Percentiles rank a stretch among this genome's conserved stretches.
Conservation (phyloP, 176 grass and related monocot species). For the Triticum dicoccoides region DNA sequence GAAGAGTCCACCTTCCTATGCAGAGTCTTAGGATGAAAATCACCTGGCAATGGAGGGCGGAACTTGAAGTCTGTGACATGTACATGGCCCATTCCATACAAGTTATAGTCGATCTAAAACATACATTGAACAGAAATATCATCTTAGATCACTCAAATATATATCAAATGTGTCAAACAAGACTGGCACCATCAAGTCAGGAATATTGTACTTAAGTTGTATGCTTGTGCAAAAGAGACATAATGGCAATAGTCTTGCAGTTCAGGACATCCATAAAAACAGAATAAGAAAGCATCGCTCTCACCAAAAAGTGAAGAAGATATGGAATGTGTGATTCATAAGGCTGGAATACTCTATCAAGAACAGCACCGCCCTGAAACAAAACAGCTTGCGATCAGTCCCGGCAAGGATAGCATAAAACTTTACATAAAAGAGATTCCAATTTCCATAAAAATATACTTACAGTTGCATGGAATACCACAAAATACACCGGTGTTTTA, state of each 20-base stretch:
- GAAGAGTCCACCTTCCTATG: constrained; percentile 31
- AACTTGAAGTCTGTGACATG: constrained; percentile 91
- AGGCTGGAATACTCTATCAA: constrained; percentile 77
- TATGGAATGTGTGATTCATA: constrained; percentile 96
- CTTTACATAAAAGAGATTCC: constrained; percentile 15
- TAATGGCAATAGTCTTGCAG: constrained; percentile 19
- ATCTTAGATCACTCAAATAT: constrained; percentile 1
- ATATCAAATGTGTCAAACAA: constrained; percentile 9
- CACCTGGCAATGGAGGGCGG: constrained; percentile 71
- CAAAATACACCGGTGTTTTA: neutral
- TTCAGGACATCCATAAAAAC: neutral
- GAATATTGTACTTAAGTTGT: neutral
- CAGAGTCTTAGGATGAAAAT: constrained; percentile 50
- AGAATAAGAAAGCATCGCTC: constrained; percentile 32
- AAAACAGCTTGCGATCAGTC: constrained; percentile 32
- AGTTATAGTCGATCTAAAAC: constrained; percentile 89
- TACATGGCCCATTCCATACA: constrained; percentile 96
- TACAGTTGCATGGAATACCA: constrained; percentile 8
- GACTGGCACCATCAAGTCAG: neutral
- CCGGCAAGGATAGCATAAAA: constrained; percentile 16
- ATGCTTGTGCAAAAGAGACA: constrained; percentile 12
- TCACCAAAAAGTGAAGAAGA: constrained; percentile 99
- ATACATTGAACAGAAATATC: constrained; percentile 36
- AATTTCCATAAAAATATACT: neutral
- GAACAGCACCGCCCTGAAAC: constrained; percentile 74